Evolutionary conservation across 2,329 filamentous ascomycete species (phyloP), one percentile per base, ranked within the genome.

Genomic region (Fusarium fracticaudum): DNA sequence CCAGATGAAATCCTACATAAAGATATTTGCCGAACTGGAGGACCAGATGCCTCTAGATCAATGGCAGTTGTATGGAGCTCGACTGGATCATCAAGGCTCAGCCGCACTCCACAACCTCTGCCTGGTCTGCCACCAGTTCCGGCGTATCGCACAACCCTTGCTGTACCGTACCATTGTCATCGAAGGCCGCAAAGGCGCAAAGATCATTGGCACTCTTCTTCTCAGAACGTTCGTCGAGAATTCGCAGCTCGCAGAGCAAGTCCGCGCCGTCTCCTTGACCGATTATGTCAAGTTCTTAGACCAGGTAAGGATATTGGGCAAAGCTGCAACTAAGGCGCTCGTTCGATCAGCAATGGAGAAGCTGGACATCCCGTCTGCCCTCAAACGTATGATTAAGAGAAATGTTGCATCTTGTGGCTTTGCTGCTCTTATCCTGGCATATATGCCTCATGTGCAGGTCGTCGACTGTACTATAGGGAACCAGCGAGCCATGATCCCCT

Each of bases 41-140:
- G 59, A 62, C 20, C 8, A 37, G 2, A 29, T 71, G 35, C 50
- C 63, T 26, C 15, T 33, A 22, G 31, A 67, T 4, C 8, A 37
- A 15, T 72, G 70, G 67, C 47, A 47, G 11, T 20, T 58, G 37
- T 71, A 67, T 29, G 69, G 59, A 38, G 2, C 5, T 18, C 33
- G 31, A 8, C 22, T 47, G 8, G 8, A 68, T 6, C 41, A 54
- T 29, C 10, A 10, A 10, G 43, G n/a, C 4, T 20, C 45, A 26
- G 35, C 55, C 8, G 33, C 41, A 22, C 63, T 72, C 33, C 1
- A 18, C 22, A 38, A 53, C 12, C 48, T 71, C 20, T 71, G 38
- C 13, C 67, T 72, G 24, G 69, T 64, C 17, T 60, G 63, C 20
- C 62, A 54, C 26, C 43, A 61, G 13, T 64, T 71, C 33, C 62